A percentile compares a stretch with the other conserved stretches of the same genome.
phyloP scores from a whole-genome alignment of 495 filamentous ascomycete genomes.

The Oleoguttula mirabilis region DNA sequence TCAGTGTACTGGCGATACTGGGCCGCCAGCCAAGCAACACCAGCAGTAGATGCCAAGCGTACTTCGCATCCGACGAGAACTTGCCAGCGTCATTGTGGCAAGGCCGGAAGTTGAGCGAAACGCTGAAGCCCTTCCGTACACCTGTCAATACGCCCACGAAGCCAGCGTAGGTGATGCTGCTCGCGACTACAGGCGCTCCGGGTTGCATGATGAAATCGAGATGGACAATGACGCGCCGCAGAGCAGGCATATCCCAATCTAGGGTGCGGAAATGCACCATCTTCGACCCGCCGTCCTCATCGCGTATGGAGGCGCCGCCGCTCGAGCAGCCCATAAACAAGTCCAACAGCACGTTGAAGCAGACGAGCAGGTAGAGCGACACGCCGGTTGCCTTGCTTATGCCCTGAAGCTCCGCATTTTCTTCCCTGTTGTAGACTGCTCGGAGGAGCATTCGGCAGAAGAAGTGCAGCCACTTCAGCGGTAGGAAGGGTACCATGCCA shows the following conservation, averaged over 20 bases:
- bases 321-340: conserved; percentile 55
- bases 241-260: conserved; percentile 54
- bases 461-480: conserved; percentile 23
- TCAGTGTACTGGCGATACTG: conserved; percentile 43
- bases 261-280: conserved; percentile 57
- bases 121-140: conserved; percentile 36
- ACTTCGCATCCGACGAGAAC: conserved; percentile 29
- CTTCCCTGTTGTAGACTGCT: conserved; percentile 41
- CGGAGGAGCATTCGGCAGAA: conserved; percentile 37
- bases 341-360: conserved; percentile 52
- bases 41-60: conserved; percentile 39
- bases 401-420: conserved; percentile 49
- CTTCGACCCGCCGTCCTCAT: conserved; percentile 17
- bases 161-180: conserved; percentile 45
- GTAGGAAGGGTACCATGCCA: conserved; percentile 9
- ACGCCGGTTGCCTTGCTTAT: conserved; percentile 43
- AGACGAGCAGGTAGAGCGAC: conserved; percentile 47
- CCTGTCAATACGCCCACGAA: conserved; percentile 12
- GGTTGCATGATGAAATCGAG: conserved; percentile 41
- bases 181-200: conserved; percentile 38
- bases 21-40: conserved; percentile 46
- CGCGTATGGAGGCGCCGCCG: conserved; percentile 35
- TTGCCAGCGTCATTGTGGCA: conserved; percentile 36
- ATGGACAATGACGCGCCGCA: conserved; percentile 45
- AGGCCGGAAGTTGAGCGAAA: conserved; percentile 54